Evolutionary conservation across 345 rosid species (phyloP), one percentile per base, ranked within the genome.

Genomic region (Hirschfeldia incana): DNA sequence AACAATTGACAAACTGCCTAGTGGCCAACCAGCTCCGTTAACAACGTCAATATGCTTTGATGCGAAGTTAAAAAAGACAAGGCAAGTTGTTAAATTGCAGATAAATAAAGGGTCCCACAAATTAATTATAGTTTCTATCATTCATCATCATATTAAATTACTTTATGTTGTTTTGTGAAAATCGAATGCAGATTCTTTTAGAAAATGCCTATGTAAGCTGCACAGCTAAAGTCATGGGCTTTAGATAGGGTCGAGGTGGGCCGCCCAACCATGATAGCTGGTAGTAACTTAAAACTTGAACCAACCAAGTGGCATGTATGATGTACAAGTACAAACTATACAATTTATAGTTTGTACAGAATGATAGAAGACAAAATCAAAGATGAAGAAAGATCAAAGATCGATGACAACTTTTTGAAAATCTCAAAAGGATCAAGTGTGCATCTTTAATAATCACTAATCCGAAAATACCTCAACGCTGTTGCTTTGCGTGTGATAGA

Each of bases 181-280:
- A 21, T 34, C 6, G 2, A 34, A 15, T 1, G 4, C 10, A 13
- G 60, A 44, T 60, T 11, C 2, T 1, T 33, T 9, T 8, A 49
- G 21, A 44, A 44, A 44, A 3, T 44, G 6, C 36, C 21, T 34
- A 29, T 2, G 32, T 29, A 29, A 29, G 32, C 32, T 29, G 32
- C 4, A 2, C 2, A 13, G 8, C 9, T 36, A 36, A 36, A 36
- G 39, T 15, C 1, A 63, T 77, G 76, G 71, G 76, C 75, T 65
- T 36, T n/a, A 6, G 15, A 72, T 30, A 6, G 15, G 64, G 69
- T 70, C 61, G n/a, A 42, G 30, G 57, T 78, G 81, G 73, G 73
- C 62, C 59, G 67, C 53, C 12, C 27, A 44, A 33, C 5, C 21
- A n/a, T 72, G 9, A 30, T 8, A 55, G 5, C 5, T 37, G 5